Evolutionary conservation across 345 rosid species (phyloP), one percentile per base, ranked within the genome.

Genomic region (Camelina neglecta): DNA sequence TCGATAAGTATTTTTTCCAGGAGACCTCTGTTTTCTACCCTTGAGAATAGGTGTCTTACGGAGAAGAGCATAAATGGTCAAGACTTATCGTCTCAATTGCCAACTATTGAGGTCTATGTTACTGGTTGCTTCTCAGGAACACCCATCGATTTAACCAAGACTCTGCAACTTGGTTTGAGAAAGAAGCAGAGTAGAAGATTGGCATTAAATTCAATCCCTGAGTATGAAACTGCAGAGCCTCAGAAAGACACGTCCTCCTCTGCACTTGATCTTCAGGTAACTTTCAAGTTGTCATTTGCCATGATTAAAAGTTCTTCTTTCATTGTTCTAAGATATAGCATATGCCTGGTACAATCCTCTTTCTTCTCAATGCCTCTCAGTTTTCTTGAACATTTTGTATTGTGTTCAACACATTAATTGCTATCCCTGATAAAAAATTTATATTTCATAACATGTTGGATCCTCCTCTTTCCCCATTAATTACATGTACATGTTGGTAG

Each of bases 121-220:
- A 85, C 96, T 13, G 98, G 97, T 11, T 86, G 88, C 70, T 92
- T 85, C 87, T 81, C 84, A 13, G 95, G 91, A 21, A 81, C 78
- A 47, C 98, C 96, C 2, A 85, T 92, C 59, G 88, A 92, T 70
- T 80, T 94, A 79, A 89, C 96, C 45, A 86, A 86, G 85, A 88
- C 88, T 68, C 72, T 94, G 82, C 87, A 84, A 75, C 87, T 84
- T 80, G 67, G 85, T 81, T 76, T 63, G 58, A 84, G 80, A 51
- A 92, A 85, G 86, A 94, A 89, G 75, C 93, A 86, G 5, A 71
- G 53, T 7, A 83, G 85, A 80, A 88, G 79, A 75, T 85, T 87
- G 61, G 81, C 69, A 38, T 78, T 94, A 76, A 93, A 83, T 70
- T 75, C 93, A 2, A 92, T 94, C 33, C 98, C 97, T 0, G 98